Conservation (phyloP, 306 rosid species). For the Gastrolobium bilobum region DNA sequence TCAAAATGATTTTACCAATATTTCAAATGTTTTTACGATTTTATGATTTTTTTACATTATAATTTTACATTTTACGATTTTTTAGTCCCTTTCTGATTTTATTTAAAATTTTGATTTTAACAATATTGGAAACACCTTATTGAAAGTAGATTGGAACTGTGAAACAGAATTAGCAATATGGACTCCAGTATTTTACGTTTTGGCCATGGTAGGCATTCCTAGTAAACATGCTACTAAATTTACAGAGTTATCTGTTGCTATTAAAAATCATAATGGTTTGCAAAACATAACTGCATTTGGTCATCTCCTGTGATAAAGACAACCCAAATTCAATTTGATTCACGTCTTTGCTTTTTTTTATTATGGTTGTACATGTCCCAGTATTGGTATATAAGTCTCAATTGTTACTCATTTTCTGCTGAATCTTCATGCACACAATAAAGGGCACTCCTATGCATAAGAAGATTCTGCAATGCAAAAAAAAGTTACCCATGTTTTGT, state of each 20-base stretch:
- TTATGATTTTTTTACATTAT: too few relatives aligned
- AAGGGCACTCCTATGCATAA: constrained; percentile 1
- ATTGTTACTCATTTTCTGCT: constrained; percentile 12
- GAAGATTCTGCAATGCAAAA: too few relatives aligned
- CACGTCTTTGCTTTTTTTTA: constrained; percentile 35
- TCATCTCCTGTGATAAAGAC: constrained; percentile 26
- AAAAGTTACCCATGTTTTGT: too few relatives aligned
- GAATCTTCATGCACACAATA: constrained; percentile 19
- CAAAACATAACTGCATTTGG: constrained; percentile 14
- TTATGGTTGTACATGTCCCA: constrained; percentile 23
- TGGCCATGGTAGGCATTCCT: constrained; percentile 11
- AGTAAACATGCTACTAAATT: constrained; percentile 8
- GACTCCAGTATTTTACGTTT: background rate
- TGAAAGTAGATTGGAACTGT: constrained; percentile 11
- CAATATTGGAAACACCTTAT: background rate
- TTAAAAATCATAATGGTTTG: constrained; percentile 21
- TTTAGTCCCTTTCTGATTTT: too few relatives aligned
- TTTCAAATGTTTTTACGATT: too few relatives aligned
- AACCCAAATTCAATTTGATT: constrained; percentile 16
- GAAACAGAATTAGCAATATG: constrained; percentile 25
- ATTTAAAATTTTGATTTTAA: too few relatives aligned
- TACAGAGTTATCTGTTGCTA: constrained; percentile 9
- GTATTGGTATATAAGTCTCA: constrained; percentile 1
- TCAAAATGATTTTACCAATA: too few relatives aligned
- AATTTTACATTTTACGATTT: too few relatives aligned